These are phyloP conservation scores for Nicotiana otophora DNA, from an alignment of 257 asterid species.

Conservation along the genomic window DNA sequence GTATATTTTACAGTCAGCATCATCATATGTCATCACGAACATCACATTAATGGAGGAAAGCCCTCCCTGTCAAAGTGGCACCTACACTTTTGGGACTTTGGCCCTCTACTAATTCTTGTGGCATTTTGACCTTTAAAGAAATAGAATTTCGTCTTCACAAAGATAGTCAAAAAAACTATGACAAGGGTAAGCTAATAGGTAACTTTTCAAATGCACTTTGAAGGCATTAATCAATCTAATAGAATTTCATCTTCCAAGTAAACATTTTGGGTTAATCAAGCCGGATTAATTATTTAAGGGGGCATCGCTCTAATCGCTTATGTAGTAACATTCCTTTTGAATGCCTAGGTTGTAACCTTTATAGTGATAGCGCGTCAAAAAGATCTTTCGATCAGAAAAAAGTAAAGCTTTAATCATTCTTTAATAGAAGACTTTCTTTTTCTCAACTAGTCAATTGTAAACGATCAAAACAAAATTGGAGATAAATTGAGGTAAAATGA, in stretches of 20 bases:
- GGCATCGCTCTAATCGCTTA: too few relatives aligned
- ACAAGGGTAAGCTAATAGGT: neutral
- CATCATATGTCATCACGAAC: neutral
- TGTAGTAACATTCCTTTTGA: too few relatives aligned
- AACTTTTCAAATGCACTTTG: neutral
- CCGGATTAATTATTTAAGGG: too few relatives aligned
- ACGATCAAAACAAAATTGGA: neutral
- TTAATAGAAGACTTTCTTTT: neutral
- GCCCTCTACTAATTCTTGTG: neutral
- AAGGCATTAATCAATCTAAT: neutral
- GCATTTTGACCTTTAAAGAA: neutral
- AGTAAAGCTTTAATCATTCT: neutral
- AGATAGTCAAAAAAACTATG: neutral
- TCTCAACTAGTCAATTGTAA: neutral
- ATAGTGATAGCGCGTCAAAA: too few relatives aligned
- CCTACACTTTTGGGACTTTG: neutral
- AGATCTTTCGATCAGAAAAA: too few relatives aligned
- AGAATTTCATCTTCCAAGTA: neutral
- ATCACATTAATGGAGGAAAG: neutral
- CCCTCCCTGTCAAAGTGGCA: neutral
- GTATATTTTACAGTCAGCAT: neutral
- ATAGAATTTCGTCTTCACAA: neutral
- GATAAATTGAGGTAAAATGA: neutral
- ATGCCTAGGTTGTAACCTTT: too few relatives aligned
- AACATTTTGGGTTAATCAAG: too few relatives aligned